These are phyloP conservation scores for Taphrina communis DNA, from an alignment of 1,139 yeast species.

Conservation along the genomic window DNA sequence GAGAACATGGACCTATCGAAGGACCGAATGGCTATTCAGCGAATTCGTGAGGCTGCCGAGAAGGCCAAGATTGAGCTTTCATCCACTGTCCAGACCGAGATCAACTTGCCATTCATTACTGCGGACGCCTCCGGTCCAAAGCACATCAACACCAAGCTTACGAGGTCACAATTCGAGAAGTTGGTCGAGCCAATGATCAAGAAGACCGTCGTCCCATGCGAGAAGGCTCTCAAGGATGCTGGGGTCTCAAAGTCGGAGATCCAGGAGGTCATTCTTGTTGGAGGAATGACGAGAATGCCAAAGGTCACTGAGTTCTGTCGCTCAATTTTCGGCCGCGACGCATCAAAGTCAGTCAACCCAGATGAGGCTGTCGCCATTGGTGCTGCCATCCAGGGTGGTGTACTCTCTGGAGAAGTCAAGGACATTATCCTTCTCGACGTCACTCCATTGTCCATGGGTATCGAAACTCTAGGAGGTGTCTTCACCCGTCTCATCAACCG, in stretches of 20 bases:
- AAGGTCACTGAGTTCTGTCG: slow-evolving; percentile 97
- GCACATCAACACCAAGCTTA: slow-evolving; percentile 91
- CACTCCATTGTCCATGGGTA: slow-evolving; percentile 96
- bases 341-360: slow-evolving; percentile 98
- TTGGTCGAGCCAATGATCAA: slow-evolving; percentile 89
- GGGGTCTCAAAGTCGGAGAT: slow-evolving; percentile 80
- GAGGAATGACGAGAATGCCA: slow-evolving; percentile 99
- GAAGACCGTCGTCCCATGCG: slow-evolving; percentile 95
- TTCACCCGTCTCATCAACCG: slow-evolving; percentile 97
- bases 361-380: slow-evolving; percentile 99
- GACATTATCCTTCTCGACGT: slow-evolving; percentile 94
- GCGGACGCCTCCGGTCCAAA: slow-evolving; percentile 96
- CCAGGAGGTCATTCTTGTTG: slow-evolving; percentile 95
- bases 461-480: slow-evolving; percentile 98
- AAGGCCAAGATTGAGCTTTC: slow-evolving; percentile 99
- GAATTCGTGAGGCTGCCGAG: slow-evolving; percentile 99
- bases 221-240: slow-evolving; percentile 98
- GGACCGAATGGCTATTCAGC: slow-evolving; percentile 99
- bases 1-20: slow-evolving; percentile 83
- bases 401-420: slow-evolving; percentile 96
- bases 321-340: slow-evolving; percentile 88
- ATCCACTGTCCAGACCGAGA: slow-evolving; percentile 89
- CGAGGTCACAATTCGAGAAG: slow-evolving; percentile 91
- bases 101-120: slow-evolving; percentile 95
- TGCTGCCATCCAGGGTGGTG: slow-evolving; percentile 99